Evolutionary conservation across 2,329 filamentous ascomycete species (phyloP).

Genomic region (Claviceps humidiphila): DNA sequence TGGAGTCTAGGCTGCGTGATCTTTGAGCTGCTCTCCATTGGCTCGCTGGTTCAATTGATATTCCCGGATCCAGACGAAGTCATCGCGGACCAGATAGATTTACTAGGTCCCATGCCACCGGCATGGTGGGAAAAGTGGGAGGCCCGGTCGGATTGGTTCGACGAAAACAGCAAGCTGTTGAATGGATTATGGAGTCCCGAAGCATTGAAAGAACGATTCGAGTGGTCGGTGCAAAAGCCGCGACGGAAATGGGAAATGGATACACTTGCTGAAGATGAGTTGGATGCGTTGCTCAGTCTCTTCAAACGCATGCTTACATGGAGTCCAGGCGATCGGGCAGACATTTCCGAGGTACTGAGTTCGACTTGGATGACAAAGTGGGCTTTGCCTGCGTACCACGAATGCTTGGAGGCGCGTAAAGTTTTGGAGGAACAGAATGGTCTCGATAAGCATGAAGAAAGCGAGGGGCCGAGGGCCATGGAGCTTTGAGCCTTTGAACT

Average conservation of each 20-base stretch:
- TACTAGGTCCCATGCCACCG: too few relatives aligned
- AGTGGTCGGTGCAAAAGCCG: too few relatives aligned
- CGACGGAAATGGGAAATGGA: too few relatives aligned
- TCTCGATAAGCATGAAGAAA: too few relatives aligned
- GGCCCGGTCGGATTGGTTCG: too few relatives aligned
- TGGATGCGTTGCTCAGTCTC: neutral
- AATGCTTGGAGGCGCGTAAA: neutral
- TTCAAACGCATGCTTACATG: neutral
- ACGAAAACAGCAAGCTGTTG: too few relatives aligned
- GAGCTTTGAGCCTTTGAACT: too few relatives aligned
- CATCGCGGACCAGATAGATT: neutral
- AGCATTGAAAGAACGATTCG: too few relatives aligned
- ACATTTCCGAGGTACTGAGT: neutral
- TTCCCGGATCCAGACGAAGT: neutral
- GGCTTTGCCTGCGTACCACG: neutral
- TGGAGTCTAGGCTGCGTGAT: neutral
- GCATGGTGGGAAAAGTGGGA: too few relatives aligned
- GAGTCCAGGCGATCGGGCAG: neutral
- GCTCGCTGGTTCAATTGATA: neutral
- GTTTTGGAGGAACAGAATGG: too few relatives aligned
- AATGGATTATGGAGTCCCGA: too few relatives aligned
- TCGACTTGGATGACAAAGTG: neutral
- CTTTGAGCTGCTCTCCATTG: neutral
- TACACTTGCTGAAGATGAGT: neutral
- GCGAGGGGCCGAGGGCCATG: too few relatives aligned